Percentiles rank a stretch among this genome's conserved stretches.
phyloP scores from a whole-genome alignment of 306 rosid genomes.

The Cucurbita moschata region DNA sequence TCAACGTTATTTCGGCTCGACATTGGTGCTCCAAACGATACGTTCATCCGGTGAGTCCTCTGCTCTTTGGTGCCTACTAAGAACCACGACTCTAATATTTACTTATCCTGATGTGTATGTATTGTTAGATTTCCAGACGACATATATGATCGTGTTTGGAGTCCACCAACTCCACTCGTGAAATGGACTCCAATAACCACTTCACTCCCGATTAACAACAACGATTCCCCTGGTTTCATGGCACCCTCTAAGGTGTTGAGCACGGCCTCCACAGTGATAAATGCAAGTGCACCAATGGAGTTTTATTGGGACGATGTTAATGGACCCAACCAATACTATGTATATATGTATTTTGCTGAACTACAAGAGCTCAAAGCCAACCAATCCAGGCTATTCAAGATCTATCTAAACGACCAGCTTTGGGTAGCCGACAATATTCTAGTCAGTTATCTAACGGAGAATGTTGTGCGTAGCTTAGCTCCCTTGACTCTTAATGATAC shows the following conservation, averaged over 20 bases:
- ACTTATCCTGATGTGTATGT: background rate
- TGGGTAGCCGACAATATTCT: background rate
- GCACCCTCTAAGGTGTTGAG: background rate
- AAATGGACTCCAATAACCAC: background rate
- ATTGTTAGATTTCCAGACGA: background rate
- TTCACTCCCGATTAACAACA: background rate
- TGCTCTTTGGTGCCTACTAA: too few relatives aligned
- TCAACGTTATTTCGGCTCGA: conserved; percentile 1
- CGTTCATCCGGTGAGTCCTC: background rate
- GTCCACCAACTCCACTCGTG: background rate
- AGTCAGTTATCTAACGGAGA: background rate
- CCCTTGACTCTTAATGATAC: background rate
- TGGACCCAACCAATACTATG: conserved; percentile 6
- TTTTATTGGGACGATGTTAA: conserved; percentile 5
- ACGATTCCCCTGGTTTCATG: background rate
- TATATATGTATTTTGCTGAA: conserved; percentile 35
- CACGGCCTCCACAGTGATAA: conserved; percentile 16
- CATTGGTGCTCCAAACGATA: background rate
- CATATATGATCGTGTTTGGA: background rate
- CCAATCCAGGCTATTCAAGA: conserved; percentile 22
- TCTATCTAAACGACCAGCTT: conserved; percentile 12
- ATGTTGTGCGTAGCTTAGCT: background rate
- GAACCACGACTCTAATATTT: too few relatives aligned
- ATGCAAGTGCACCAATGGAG: conserved; percentile 5
- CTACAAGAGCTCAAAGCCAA: conserved; percentile 2